Evolutionary conservation across 768 basidiomycete genomes (phyloP), one percentile per base, ranked within the genome.

Genomic region (Dentipellis fragilis): DNA sequence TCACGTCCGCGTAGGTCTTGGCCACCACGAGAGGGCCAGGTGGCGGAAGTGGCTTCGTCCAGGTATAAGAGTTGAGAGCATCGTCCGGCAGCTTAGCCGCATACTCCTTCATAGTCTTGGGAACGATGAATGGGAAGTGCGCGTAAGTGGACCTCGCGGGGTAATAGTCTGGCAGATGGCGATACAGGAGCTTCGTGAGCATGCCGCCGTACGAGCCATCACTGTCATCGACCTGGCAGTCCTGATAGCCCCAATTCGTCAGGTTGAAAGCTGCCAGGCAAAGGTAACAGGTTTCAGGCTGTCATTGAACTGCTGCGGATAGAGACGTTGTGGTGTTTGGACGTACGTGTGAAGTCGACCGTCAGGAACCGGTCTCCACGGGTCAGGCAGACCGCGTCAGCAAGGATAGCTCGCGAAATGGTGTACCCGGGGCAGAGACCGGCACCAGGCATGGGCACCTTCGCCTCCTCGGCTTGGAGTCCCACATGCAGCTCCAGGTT

Each of bases 361-460:
- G 89, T 90, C 59, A 88, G 69, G 71, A 87, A 91, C 5, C 86
- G 80, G 65, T 93, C 90, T 7, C 90, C 89, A 35, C 89, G 80
- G 34, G 79, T 80, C 56, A 92, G 72, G 58, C 76, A 81, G 37
- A 90, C 83, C 1, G 88, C 89, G 65, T 90, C 88, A 10, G 83
- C 75, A 12, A 93, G 73, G 59, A 93, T 92, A n/a, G 88, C 86
- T 46, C 90, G 76, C 7, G 88, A 88, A 59, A 89, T 85, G 4
- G 90, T 91, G 70, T 83, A 90, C 23, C 88, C 87, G 4, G 88
- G 88, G 66, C 88, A 90, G 4, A 91, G 65, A 10, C 89, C 89
- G 6, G 86, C 83, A 7, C 88, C 90, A 1, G 80, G 77, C 21
- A 74, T 73, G 6, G 82, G 78, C 2, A 62, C 58, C 64, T 90